A percentile compares a stretch with the other conserved stretches of the same genome.
Evolutionary conservation across 1,139 yeast genomes (phyloP).

Genomic region (Candida gigantensis): DNA sequence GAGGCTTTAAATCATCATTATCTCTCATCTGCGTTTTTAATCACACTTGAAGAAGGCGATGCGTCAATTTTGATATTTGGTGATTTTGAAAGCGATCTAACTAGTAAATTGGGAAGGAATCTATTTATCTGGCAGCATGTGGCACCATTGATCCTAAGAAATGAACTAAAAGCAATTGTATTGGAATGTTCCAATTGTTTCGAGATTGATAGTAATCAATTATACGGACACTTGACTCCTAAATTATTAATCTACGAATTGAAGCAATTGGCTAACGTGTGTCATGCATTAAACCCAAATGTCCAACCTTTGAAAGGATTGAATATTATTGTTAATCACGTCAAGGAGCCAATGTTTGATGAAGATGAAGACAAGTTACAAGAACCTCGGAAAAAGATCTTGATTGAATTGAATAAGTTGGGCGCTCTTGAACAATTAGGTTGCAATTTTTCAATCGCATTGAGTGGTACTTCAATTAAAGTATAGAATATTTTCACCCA

Average conservation of each 20-base stretch:
- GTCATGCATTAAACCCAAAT: slow-evolving; percentile 16
- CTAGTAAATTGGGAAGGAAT: slow-evolving; percentile 47
- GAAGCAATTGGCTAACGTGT: slow-evolving; percentile 28
- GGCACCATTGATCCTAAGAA: slow-evolving; percentile 43
- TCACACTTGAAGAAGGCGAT: slow-evolving; percentile 25
- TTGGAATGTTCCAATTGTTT: slow-evolving; percentile 75
- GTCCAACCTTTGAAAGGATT: slow-evolving; percentile 44
- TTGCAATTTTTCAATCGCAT: slow-evolving; percentile 50
- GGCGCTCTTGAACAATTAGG: slow-evolving; percentile 37
- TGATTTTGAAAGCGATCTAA: slow-evolving; percentile 71
- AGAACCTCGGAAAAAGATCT: slow-evolving; percentile 59
- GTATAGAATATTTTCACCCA: slow-evolving; percentile 11
- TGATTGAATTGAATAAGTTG: slow-evolving; percentile 47
- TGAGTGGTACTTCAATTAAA: slow-evolving; percentile 48
- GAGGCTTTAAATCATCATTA: slow-evolving; percentile 20
- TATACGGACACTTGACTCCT: slow-evolving; percentile 85
- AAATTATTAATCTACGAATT: slow-evolving; percentile 60
- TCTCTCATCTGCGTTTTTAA: slow-evolving; percentile 51
- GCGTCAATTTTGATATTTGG: slow-evolving; percentile 62
- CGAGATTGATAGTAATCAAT: slow-evolving; percentile 39
- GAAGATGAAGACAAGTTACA: slow-evolving; percentile 13
- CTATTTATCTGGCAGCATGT: slow-evolving; percentile 56
- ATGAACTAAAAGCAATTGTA: slow-evolving; percentile 52
- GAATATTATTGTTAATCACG: slow-evolving; percentile 66
- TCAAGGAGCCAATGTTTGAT: slow-evolving; percentile 53